Evolutionary conservation across 1,284 basidiomycete species (phyloP).

Genomic region (Sanguinoderma infundibulare): DNA sequence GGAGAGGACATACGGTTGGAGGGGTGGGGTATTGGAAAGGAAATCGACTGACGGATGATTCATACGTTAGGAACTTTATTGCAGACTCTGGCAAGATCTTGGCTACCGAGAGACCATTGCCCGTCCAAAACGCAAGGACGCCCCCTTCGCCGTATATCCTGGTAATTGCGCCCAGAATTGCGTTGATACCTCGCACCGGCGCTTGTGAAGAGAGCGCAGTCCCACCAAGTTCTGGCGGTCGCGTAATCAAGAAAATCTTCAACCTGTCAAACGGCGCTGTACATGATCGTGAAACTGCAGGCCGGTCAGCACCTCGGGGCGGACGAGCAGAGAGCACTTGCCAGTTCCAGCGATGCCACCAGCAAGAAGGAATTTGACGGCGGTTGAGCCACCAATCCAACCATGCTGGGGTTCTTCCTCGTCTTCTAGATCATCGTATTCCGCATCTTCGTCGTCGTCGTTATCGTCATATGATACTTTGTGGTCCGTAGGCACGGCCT

Average conservation of each 20-base stretch:
- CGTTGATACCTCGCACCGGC: conserved; percentile 62
- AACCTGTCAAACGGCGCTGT: conserved; percentile 98
- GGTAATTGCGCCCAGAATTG: conserved; percentile 74
- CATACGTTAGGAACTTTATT: conserved; percentile 98
- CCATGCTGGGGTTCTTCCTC: conserved; percentile 68
- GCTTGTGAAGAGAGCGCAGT: conserved; percentile 49
- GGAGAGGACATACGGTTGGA: conserved; percentile 10
- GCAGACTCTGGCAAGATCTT: conserved; percentile 98
- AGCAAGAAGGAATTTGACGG: conserved; percentile 89
- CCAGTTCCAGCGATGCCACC: conserved; percentile 95
- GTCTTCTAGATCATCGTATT: conserved; percentile 44
- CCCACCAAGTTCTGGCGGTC: conserved; percentile 70
- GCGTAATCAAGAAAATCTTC: conserved; percentile 96
- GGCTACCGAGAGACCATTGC: conserved; percentile 79
- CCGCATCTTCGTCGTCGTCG: conserved; percentile 44
- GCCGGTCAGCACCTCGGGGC: neutral
- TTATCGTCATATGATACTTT: conserved; percentile 35
- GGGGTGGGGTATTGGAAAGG: conserved; percentile 4
- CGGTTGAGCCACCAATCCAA: conserved; percentile 73
- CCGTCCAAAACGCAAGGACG: conserved; percentile 92
- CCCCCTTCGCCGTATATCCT: conserved; percentile 90
- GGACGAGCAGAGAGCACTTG: conserved; percentile 41
- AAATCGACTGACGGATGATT: conserved; percentile 75
- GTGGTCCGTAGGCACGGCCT: conserved; percentile 34
- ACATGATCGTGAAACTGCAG: conserved; percentile 87